Conservation (phyloP, 1,284 basidiomycete species). For the Exobasidium rhododendri region DNA sequence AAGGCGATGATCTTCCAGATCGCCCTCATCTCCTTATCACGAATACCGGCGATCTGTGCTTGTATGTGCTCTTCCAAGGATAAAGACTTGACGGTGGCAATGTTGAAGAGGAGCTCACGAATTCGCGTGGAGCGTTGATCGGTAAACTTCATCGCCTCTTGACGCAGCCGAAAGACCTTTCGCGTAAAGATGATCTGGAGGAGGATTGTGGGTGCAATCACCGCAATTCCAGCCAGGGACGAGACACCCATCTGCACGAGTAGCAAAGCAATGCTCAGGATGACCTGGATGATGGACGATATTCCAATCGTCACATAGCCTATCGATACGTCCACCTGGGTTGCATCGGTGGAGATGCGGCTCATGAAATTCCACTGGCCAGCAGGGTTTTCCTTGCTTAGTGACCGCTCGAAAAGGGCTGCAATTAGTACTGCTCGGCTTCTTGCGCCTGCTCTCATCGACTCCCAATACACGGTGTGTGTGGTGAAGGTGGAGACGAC, state of each 20-base stretch:
- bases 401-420: conserved; percentile 79
- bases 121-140: conserved; percentile 61
- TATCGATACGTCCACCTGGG: conserved; percentile 81
- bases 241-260: conserved; percentile 73
- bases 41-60: conserved; percentile 57
- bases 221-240: conserved; percentile 55
- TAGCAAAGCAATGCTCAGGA: conserved; percentile 62
- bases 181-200: conserved; percentile 73
- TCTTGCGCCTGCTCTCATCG: conserved; percentile 62
- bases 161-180: conserved; percentile 67
- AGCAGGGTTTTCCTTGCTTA: conserved; percentile 69
- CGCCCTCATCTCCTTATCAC: conserved; percentile 72
- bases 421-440: conserved; percentile 81
- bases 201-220: conserved; percentile 65
- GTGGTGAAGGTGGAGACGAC: conserved; percentile 67
- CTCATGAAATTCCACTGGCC: conserved; percentile 72
- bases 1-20: conserved; percentile 72
- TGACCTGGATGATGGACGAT: conserved; percentile 62
- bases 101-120: conserved; percentile 46
- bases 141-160: conserved; percentile 82
- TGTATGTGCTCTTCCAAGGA: conserved; percentile 27
- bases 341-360: conserved; percentile 88
- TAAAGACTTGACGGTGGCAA: conserved; percentile 52
- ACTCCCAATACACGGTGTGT: conserved; percentile 74
- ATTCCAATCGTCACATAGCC: conserved; percentile 75